Evolutionary conservation across 768 basidiomycete species (phyloP), one percentile per base, ranked within the genome.

Genomic region (Leccinum subgranulosum): DNA sequence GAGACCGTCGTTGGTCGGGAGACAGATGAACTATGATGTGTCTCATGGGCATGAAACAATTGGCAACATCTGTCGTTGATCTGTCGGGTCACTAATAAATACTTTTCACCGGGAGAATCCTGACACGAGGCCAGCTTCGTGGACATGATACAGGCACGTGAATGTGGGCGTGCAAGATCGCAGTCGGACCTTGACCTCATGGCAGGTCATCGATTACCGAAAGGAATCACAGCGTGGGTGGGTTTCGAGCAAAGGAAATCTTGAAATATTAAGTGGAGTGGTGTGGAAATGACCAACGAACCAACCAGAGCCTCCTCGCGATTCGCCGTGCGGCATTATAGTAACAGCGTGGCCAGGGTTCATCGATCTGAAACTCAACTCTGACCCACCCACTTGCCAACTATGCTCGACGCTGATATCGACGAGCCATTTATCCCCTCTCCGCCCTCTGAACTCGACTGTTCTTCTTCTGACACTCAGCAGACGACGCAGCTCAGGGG

Each of bases 1-100:
- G 73, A 73, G 61, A 75, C 74, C 29, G 52, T 65, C 27, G 10
- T 72, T 48, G 65, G 67, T 15, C 67, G 69, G 27, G 72, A 67
- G 14, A 58, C 66, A 31, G 75, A 78, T 60, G 81, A 83, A 67
- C 74, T 83, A 58, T 84, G 73, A 75, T 55, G 46, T 36, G 46
- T 33, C n/a, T 55, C 10, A 47, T 34, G 31, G 49, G 28, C 49
- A 14, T n/a, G n/a, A 49, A 49, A 29, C 29, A 19, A 57, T 48
- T 33, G 59, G n/a, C 41, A 19, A 54, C 21, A 53, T 60, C 34
- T 66, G 51, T 56, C 57, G 49, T 60, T 68, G 51, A 62, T 59
- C 60, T 60, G 51, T 53, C 23, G 23, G 23, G 23, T 1, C 23
- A 19, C 57, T 63, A 59, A 69, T 69, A 51, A 52, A 55, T 43